Percentiles rank a stretch among this genome's conserved stretches.
phyloP scores from a whole-genome alignment of 257 asterid genomes.

The Dorcoceras hygrometricum region DNA sequence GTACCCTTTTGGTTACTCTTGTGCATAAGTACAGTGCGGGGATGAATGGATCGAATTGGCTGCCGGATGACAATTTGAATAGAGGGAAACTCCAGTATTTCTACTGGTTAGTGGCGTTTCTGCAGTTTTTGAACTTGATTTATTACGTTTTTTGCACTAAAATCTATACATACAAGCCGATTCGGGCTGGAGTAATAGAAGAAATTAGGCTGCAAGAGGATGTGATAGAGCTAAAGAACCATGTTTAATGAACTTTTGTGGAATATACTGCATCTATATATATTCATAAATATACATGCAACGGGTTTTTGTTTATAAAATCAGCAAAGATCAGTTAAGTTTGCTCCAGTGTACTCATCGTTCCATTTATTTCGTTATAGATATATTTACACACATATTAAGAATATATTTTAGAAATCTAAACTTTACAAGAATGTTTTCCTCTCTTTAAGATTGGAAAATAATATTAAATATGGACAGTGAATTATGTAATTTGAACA shows the following conservation, averaged over 20 bases:
- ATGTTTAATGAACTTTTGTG: conserved; percentile 23
- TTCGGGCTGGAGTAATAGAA: conserved; percentile 30
- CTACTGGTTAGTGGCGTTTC: conserved; percentile 67
- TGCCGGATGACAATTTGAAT: conserved; percentile 65
- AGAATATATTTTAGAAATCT: too few species aligned
- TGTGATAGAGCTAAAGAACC: conserved; percentile 37
- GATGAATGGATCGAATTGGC: conserved; percentile 69
- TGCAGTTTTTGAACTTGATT: conserved; percentile 62
- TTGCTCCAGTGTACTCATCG: too few species aligned
- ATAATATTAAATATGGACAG: too few species aligned
- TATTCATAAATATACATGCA: too few species aligned
- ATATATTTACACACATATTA: too few species aligned
- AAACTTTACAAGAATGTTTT: too few species aligned
- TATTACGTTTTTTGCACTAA: conserved; percentile 73
- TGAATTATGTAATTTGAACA: too few species aligned
- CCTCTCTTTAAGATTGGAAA: too few species aligned
- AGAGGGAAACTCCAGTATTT: conserved; percentile 72
- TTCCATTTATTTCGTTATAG: too few species aligned
- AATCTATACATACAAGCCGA: conserved; percentile 65
- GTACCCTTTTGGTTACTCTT: conserved; percentile 61
- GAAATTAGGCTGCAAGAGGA: conserved; percentile 25
- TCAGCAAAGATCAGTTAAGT: too few species aligned
- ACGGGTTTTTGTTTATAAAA: too few species aligned
- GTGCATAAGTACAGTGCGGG: conserved; percentile 52
- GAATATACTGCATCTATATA: too few species aligned